phyloP scores from a whole-genome alignment of 768 basidiomycete genomes.

The Gautieria morchelliformis region DNA sequence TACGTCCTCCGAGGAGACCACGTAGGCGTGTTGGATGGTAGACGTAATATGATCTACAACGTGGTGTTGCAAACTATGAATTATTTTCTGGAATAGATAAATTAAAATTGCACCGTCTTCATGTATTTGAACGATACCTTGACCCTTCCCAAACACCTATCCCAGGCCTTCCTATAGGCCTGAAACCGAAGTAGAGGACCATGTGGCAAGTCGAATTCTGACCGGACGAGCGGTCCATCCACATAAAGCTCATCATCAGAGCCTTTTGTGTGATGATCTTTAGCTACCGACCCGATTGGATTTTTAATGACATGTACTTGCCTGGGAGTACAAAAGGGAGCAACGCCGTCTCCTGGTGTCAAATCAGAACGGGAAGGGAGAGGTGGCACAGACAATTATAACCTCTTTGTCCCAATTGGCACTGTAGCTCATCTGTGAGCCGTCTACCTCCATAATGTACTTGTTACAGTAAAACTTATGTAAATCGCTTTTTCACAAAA shows the following conservation, averaged over 20 bases:
- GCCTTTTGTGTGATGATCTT: background rate
- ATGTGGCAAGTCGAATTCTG: conserved; percentile 3
- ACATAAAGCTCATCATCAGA: background rate
- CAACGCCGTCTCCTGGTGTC: background rate
- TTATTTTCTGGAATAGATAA: conserved; percentile 30
- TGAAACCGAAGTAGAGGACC: conserved; percentile 29
- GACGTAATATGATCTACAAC: conserved; percentile 36
- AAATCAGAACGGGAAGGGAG: background rate
- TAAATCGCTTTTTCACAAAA: background rate
- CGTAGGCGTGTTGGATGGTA: conserved; percentile 32
- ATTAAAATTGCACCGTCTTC: background rate
- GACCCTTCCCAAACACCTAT: conserved; percentile 43
- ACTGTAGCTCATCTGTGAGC: background rate
- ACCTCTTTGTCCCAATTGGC: background rate
- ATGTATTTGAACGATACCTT: conserved; percentile 20
- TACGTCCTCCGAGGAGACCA: conserved; percentile 32
- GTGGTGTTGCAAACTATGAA: conserved; percentile 38
- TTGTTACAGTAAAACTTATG: no score
- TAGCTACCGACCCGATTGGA: background rate
- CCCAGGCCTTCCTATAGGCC: conserved; percentile 51
- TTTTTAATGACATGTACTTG: background rate
- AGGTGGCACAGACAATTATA: background rate
- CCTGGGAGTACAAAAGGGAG: background rate
- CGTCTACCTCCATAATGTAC: background rate
- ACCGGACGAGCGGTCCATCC: conserved; percentile 7